Evolutionary conservation across 139 green algal species (phyloP).

Genomic region (Spirogloea muscicola): DNA sequence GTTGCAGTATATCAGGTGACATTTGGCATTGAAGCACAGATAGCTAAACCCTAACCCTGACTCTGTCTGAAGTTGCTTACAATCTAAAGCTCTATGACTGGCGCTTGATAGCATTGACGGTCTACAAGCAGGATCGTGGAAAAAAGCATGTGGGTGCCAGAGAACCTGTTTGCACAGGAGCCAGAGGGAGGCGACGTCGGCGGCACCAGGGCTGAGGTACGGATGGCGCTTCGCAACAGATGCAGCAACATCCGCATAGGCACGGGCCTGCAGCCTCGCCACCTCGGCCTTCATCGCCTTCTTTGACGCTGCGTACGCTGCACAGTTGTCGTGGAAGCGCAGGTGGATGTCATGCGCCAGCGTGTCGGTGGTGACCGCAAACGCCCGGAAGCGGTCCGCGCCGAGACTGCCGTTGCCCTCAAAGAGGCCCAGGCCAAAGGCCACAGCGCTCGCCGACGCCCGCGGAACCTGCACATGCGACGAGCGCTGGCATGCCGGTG

Average conservation of each 20-base stretch:
- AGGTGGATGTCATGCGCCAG: constrained; percentile 10
- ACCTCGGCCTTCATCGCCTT: constrained; percentile 9
- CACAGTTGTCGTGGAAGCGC: constrained; percentile 32
- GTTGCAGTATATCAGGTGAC: too few species aligned
- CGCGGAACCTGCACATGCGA: constrained; percentile 25
- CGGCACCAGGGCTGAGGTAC: too few species aligned
- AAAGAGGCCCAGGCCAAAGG: constrained; percentile 31
- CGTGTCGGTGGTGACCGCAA: constrained; percentile 32
- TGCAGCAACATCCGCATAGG: too few species aligned
- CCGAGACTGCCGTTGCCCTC: constrained; percentile 18
- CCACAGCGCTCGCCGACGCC: constrained; percentile 31
- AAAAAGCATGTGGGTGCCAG: too few species aligned
- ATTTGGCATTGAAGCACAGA: too few species aligned
- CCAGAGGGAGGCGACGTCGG: constrained; percentile 25
- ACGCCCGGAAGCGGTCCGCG: neutral
- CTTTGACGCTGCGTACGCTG: constrained; percentile 7
- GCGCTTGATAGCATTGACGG: too few species aligned
- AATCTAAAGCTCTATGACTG: too few species aligned
- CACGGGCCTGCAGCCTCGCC: neutral
- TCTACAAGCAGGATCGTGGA: too few species aligned
- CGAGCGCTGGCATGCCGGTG: too few species aligned
- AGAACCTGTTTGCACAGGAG: constrained; percentile 40
- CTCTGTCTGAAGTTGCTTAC: too few species aligned
- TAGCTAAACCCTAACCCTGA: too few species aligned
- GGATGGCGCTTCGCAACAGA: too few species aligned